Evolutionary conservation across 345 rosid genomes (phyloP).

Genomic region (Citrus sp.): DNA sequence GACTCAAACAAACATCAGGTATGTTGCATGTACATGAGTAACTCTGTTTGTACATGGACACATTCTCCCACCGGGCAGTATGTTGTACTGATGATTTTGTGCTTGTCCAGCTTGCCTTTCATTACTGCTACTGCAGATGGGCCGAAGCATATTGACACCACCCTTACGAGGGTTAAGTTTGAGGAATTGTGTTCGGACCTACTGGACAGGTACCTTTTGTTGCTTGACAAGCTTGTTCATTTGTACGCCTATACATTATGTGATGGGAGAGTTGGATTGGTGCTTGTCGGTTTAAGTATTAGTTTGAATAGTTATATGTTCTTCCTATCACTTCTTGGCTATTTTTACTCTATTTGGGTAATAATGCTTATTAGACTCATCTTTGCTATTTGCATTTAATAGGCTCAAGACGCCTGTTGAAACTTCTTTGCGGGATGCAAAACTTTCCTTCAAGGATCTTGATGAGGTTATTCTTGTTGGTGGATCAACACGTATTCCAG

Average conservation of each 20-base stretch:
- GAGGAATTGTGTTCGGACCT: slow-evolving; percentile 91
- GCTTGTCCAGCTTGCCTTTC: slow-evolving; percentile 76
- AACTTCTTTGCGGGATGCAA: slow-evolving; percentile 83
- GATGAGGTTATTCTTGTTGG: slow-evolving; percentile 99
- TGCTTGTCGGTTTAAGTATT: background rate
- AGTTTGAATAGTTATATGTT: background rate
- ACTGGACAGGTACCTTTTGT: slow-evolving; percentile 67
- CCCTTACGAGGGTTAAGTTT: slow-evolving; percentile 86
- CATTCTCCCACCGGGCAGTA: background rate
- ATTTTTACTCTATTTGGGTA: background rate
- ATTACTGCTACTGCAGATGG: slow-evolving; percentile 99
- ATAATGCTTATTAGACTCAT: background rate
- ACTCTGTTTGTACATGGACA: too few species aligned
- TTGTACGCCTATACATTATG: background rate
- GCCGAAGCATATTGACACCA: slow-evolving; percentile 93
- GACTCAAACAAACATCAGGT: slow-evolving; percentile 91
- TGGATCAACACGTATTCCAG: slow-evolving; percentile 97
- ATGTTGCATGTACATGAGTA: background rate
- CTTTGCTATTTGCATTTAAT: background rate
- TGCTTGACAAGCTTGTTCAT: background rate
- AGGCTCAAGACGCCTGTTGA: slow-evolving; percentile 91
- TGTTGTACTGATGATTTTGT: background rate
- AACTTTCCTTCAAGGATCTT: slow-evolving; percentile 73
- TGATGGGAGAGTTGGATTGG: background rate
- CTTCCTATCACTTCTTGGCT: background rate